Percentiles rank a stretch among this genome's conserved stretches.
Conservation (phyloP, 202 grass and related monocot genomes). For the Saccharum hybrid region DNA sequence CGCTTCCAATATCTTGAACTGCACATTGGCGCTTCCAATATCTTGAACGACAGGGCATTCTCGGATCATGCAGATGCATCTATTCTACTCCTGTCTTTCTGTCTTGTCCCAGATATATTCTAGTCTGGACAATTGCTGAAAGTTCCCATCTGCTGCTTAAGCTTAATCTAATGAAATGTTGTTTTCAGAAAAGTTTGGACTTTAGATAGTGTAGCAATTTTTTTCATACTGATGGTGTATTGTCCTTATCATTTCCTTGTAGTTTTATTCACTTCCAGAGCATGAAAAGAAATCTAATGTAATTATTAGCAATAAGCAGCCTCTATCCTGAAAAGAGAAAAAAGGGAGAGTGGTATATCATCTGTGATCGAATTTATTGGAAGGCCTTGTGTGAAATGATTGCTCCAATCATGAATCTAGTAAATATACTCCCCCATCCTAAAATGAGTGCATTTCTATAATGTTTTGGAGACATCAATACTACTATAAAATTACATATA, state of each 20-base stretch:
- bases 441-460: background rate
- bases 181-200: slow-evolving; percentile 27
- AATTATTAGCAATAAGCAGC: background rate
- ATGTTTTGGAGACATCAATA: background rate
- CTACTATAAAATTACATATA: background rate
- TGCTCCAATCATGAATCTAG: slow-evolving; percentile 40
- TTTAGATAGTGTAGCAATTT: slow-evolving; percentile 25
- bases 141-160: slow-evolving; percentile 29
- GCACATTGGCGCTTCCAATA: too few species aligned
- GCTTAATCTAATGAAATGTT: slow-evolving; percentile 34
- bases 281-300: background rate
- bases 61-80: slow-evolving; percentile 44
- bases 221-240: slow-evolving; percentile 22
- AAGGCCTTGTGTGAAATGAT: slow-evolving; percentile 46
- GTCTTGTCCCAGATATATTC: slow-evolving; percentile 46
- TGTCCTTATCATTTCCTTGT: slow-evolving; percentile 22
- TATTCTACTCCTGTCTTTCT: slow-evolving; percentile 35
- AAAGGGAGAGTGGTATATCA: background rate
- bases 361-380: slow-evolving; percentile 1
- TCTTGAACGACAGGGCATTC: slow-evolving; percentile 43
- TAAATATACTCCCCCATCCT: slow-evolving; percentile 15
- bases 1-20: slow-evolving; percentile 23
- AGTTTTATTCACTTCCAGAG: background rate
- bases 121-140: slow-evolving; percentile 1
- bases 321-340: background rate